Percentiles rank a stretch among this genome's conserved stretches.
These are phyloP conservation scores for Pseudogymnoascus sp. DNA, from an alignment of 2,329 filamentous ascomycete genomes.

Conservation along the genomic window DNA sequence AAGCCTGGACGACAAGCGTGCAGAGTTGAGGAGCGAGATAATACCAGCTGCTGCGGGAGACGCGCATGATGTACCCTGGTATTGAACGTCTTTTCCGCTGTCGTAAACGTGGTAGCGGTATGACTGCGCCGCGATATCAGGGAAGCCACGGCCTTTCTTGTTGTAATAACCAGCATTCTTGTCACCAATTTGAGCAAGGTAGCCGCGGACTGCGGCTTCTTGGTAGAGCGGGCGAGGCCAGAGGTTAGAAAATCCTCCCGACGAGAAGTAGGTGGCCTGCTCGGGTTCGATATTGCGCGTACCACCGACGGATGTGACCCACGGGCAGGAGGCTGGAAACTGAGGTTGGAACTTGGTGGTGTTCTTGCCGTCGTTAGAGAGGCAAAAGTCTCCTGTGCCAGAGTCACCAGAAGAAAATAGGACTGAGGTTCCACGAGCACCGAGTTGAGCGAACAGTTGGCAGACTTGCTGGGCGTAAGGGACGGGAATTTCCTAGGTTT, in stretches of 20 bases:
- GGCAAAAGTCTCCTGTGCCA: slow-evolving; percentile 45
- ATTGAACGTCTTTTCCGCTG: background rate
- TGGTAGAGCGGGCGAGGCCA: slow-evolving; percentile 43
- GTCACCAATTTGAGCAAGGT: slow-evolving; percentile 33
- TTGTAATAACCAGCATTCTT: slow-evolving; percentile 34
- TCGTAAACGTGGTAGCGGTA: slow-evolving; percentile 20
- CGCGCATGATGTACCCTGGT: slow-evolving; percentile 47
- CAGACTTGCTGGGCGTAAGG: slow-evolving; percentile 56
- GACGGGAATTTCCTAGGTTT: slow-evolving; percentile 42
- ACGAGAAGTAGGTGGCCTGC: slow-evolving; percentile 37
- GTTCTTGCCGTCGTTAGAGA: slow-evolving; percentile 50
- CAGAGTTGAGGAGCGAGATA: slow-evolving; percentile 55
- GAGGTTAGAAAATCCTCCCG: slow-evolving; percentile 45
- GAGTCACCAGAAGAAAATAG: slow-evolving; percentile 53
- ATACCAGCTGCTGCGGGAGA: slow-evolving; percentile 51
- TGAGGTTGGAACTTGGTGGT: slow-evolving; percentile 49
- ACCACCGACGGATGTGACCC: slow-evolving; percentile 61
- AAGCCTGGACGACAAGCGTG: slow-evolving; percentile 16
- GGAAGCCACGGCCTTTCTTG: slow-evolving; percentile 43
- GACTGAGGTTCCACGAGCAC: slow-evolving; percentile 54
- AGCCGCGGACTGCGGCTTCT: slow-evolving; percentile 35
- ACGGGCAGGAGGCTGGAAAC: slow-evolving; percentile 61
- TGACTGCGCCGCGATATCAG: slow-evolving; percentile 36
- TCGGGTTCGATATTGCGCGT: slow-evolving; percentile 46
- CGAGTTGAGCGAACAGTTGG: slow-evolving; percentile 55